Conservation (phyloP, 257 asterid genomes). For the Leonotis leonurus region DNA sequence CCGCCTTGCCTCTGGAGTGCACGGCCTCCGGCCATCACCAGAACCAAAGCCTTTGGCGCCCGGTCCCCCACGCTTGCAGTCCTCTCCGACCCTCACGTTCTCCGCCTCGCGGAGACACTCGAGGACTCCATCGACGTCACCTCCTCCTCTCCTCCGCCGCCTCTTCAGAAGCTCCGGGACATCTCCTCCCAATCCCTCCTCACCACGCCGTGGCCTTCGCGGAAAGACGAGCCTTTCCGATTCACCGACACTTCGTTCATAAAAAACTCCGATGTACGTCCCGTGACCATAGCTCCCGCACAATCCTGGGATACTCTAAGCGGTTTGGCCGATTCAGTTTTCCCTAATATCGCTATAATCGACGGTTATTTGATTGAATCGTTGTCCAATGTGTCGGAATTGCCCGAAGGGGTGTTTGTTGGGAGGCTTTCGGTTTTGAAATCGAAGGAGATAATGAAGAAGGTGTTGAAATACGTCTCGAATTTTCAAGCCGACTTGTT, state of each 20-base stretch:
- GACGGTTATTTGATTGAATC: conserved; percentile 65
- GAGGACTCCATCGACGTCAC: conserved; percentile 71
- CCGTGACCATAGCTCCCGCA: conserved; percentile 29
- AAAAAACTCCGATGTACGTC: conserved; percentile 55
- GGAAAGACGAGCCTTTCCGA: conserved; percentile 84
- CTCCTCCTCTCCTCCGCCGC: conserved; percentile 43
- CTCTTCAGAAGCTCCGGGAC: conserved; percentile 62
- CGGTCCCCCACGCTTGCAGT: conserved; percentile 29
- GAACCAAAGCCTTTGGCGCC: conserved; percentile 24
- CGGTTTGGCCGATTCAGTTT: conserved; percentile 32
- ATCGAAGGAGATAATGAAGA: conserved; percentile 45
- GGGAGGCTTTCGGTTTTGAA: conserved; percentile 45
- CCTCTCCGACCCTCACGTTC: conserved; percentile 82
- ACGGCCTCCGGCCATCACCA: too few relatives aligned
- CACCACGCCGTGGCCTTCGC: conserved; percentile 84
- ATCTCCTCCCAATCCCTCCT: conserved; percentile 70
- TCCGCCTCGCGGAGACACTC: conserved; percentile 81
- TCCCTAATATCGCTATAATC: conserved; percentile 48
- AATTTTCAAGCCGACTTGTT: conserved; percentile 70
- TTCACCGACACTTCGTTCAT: conserved; percentile 78
- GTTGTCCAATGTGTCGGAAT: conserved; percentile 34
- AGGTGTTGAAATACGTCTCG: conserved; percentile 47
- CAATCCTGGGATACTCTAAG: conserved; percentile 22
- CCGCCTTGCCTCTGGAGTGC: conserved; percentile 28
- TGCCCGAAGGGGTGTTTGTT: conserved; percentile 66